phyloP scores from a whole-genome alignment of 257 asterid genomes.

The Solanum tarapatanum region DNA sequence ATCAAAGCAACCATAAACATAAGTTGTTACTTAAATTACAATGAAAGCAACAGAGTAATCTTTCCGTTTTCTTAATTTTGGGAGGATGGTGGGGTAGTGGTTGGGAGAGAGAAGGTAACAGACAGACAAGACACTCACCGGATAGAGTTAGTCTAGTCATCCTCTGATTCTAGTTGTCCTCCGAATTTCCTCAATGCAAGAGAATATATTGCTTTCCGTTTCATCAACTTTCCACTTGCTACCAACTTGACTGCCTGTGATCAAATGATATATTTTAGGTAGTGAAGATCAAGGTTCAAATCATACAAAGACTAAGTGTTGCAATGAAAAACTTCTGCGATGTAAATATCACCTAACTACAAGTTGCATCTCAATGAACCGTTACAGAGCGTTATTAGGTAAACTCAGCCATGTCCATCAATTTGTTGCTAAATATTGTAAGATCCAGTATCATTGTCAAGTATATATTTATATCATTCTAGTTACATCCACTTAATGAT shows the following conservation, averaged over 20 bases:
- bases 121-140: not conserved
- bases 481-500: not conserved
- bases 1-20: not conserved
- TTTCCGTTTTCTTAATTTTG: not conserved
- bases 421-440: conserved; percentile 3
- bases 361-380: not conserved
- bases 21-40: conserved; percentile 1
- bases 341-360: not conserved
- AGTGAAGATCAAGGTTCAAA: not conserved
- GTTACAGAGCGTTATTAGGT: not conserved
- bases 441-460: not conserved
- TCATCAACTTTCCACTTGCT: conserved; percentile 65
- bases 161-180: conserved; percentile 28
- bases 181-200: conserved; percentile 77
- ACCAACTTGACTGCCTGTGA: conserved; percentile 91
- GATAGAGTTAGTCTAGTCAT: conserved; percentile 5
- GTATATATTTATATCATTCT: not conserved
- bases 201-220: conserved; percentile 32
- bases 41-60: not conserved
- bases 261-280: not conserved
- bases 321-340: not conserved
- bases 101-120: not conserved
- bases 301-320: not conserved
- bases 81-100: not conserved
- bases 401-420: conserved; percentile 15